Conservation (phyloP, 805 yeast species). For the Wickerhamomyces canadensis region DNA sequence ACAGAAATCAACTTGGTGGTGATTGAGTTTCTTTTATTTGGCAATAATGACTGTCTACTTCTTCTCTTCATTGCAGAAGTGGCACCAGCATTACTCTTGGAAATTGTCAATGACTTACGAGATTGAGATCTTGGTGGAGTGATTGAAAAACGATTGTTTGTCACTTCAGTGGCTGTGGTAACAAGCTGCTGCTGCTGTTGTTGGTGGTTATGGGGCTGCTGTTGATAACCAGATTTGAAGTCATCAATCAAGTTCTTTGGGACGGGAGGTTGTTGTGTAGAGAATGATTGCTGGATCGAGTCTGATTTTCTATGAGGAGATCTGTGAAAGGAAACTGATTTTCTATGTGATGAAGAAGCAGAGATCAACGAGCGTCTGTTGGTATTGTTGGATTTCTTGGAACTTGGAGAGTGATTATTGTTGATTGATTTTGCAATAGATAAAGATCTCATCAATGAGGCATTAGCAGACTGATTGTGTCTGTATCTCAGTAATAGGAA, state of each 20-base stretch:
- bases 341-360: slow-evolving; percentile 44
- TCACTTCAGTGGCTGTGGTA: slow-evolving; percentile 24
- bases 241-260: slow-evolving; percentile 16
- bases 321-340: slow-evolving; percentile 40
- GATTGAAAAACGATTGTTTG: slow-evolving; percentile 14
- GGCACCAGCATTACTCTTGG: slow-evolving; percentile 14
- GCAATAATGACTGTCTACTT: slow-evolving; percentile 33
- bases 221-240: background rate
- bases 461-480: slow-evolving; percentile 47
- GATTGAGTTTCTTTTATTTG: slow-evolving; percentile 59
- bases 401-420: slow-evolving; percentile 10
- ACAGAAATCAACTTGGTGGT: slow-evolving; percentile 67
- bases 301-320: slow-evolving; percentile 19
- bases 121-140: slow-evolving; percentile 2
- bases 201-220: background rate
- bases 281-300: slow-evolving; percentile 6
- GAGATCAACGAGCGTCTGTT: slow-evolving; percentile 38
- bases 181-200: no score
- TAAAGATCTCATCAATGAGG: slow-evolving; percentile 24
- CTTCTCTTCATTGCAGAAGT: slow-evolving; percentile 16
- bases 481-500: slow-evolving; percentile 69
- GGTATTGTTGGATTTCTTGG: slow-evolving; percentile 26
- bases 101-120: slow-evolving; percentile 1
- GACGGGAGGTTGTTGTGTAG: slow-evolving; percentile 18
- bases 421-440: slow-evolving; percentile 26